Base-by-base conservation (phyloP, 352 stramenopile genomes). In the Phytophthora rubi region DNA sequence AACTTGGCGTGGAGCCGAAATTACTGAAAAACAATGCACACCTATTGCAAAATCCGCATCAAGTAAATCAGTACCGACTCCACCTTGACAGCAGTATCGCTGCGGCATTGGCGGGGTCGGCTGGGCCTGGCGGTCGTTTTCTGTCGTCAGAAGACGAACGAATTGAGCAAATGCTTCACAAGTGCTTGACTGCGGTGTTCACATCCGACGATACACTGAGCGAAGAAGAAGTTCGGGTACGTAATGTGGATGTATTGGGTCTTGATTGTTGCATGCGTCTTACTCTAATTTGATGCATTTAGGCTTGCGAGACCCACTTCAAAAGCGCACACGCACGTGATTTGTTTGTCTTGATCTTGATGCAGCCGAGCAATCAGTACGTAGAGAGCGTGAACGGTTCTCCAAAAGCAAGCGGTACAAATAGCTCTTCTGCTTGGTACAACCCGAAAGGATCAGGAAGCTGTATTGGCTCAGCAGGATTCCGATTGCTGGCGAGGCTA, bases 341-440 rank as follows among this genome's bases (percentile, higher is more conserved):
- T 39, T 57, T 95, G 18, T 93, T 95, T 54, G 88, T 95, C 28
- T 65, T 95, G 35, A 95, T 95, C 32, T 59, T 95, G n/a, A 94
- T 94, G 88, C 88, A 95, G 51, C 88, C 88, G 2, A 90, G 72
- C 39, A 86, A 94, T 33, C 84, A 92, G 54, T 92, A 92, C 52
- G 82, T 85, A 7, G 83, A 91, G 47, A 81, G 58, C 21, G 75
- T 76, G 26, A 79, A 58, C 32, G 58, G 76, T 28, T 75, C 65
- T 42, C 42, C 65, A 15, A 62, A 70, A 28, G 35, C 66, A 45
- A 65, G 74, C 16, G 79, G 75, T 8, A 44, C 60, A 5, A 77
- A 56, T 23, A 71, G 51, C 54, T 77, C 66, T 35, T 86, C 77
- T 0, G 79, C 80, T 8, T 92, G 82, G 85, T 95, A 93, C 56